Evolutionary conservation across 352 stramenopile genomes (phyloP), one percentile per base, ranked within the genome.

Genomic region (Pythium insidiosum): DNA sequence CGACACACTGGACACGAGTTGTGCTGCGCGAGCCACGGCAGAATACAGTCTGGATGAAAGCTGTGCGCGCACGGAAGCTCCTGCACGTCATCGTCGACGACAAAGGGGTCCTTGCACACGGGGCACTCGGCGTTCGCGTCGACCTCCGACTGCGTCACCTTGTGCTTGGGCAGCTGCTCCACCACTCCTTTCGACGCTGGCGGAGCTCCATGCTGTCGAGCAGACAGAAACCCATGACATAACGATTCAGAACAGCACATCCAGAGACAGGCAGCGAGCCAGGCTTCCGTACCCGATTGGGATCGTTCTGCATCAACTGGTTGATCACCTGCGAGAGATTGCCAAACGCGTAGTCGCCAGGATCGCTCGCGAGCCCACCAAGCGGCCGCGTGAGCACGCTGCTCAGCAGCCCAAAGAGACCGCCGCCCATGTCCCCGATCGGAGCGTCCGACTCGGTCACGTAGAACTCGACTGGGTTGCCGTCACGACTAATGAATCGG

Each of bases 301-400:
- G 63, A 25, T 94, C 81, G 55, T 91, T 90, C 42, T 90, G 78
- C 81, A 94, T 94, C 16, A 94, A 69, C 47, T 94, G 81, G 50
- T 91, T 91, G 43, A 94, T 91, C 20, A 94, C 63, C 36, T 63
- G 88, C 13, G 79, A 71, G 50, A 91, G 77, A 38, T 84, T 90
- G 23, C 81, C 81, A 47, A 94, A 86, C 4, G 78, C 81, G 36
- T 94, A 94, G 57, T 94, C 81, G 1, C 81, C 78, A 7, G 75
- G 54, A 31, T 88, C 86, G 33, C 73, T 67, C 13, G 68, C 61
- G 21, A 87, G 36, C 28, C 73, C 68, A 22, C 66, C 60, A 61
- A 28, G 6, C 45, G 44, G 25, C 44, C 19, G 38, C 46, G 42
- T 68, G 31, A 73, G 64, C 2, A 89, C 41, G n/a, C 74, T 70